These are phyloP conservation scores for Ammopiptanthus mongolicus DNA, from an alignment of 306 rosid genomes.

Conservation along the genomic window DNA sequence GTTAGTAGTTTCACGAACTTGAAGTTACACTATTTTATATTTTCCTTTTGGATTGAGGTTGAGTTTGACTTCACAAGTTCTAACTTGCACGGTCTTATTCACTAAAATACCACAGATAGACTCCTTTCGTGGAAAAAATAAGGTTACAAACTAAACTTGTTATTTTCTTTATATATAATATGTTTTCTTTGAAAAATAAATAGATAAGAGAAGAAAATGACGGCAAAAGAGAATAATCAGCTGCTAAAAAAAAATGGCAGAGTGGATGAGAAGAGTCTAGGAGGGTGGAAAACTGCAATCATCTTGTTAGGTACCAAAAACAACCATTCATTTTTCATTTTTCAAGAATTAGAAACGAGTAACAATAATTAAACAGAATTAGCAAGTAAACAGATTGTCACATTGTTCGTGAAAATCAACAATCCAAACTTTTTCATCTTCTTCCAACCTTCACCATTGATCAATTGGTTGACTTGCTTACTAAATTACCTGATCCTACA, in stretches of 20 bases:
- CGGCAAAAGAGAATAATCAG: background rate
- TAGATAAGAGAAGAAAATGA: conserved; percentile 21
- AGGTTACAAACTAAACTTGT: background rate
- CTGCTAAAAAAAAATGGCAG: background rate
- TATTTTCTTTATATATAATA: background rate
- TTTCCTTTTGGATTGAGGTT: background rate
- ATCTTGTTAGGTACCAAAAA: conserved; percentile 40
- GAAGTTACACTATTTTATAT: background rate
- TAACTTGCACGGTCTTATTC: background rate
- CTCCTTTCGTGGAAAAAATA: background rate
- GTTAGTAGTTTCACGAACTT: background rate
- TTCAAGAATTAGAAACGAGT: background rate
- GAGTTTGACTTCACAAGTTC: background rate
- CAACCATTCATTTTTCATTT: background rate
- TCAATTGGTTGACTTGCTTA: no score
- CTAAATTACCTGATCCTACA: no score
- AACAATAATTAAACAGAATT: background rate
- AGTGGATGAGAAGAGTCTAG: background rate
- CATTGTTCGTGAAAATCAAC: no score
- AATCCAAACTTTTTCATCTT: no score
- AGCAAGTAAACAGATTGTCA: no score
- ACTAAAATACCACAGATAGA: background rate
- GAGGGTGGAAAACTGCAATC: conserved; percentile 42
- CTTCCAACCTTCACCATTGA: no score
- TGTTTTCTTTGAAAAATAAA: background rate